Percentiles rank a stretch among this genome's conserved stretches.
Conservation (phyloP, 1,284 basidiomycete genomes). For the Ceratobasidium papillatum region DNA sequence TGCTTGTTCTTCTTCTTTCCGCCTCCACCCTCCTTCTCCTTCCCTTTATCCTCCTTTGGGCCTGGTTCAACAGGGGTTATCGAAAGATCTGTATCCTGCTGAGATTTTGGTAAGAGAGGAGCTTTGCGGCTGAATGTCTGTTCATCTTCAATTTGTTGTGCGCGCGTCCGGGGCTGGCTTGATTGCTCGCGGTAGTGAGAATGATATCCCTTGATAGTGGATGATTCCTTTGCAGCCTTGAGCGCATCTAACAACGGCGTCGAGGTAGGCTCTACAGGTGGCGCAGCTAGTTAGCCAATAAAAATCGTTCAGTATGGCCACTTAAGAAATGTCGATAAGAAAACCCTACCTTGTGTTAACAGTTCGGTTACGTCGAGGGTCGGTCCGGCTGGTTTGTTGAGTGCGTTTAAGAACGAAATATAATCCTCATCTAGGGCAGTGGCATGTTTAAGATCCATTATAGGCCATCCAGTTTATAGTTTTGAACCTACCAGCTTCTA, state of each 20-base stretch:
- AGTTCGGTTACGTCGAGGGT: conserved; percentile 63
- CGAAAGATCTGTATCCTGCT: conserved; percentile 48
- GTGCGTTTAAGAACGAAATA: conserved; percentile 77
- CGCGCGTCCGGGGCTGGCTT: conserved; percentile 36
- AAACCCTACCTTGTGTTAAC: conserved; percentile 62
- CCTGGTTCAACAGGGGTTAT: conserved; percentile 42
- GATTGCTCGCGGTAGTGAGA: conserved; percentile 49
- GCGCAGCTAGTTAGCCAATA: conserved; percentile 62
- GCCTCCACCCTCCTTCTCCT: conserved; percentile 33
- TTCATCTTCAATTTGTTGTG: conserved; percentile 43
- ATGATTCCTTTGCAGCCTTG: conserved; percentile 77
- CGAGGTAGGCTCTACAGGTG: conserved; percentile 70
- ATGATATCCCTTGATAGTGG: conserved; percentile 74
- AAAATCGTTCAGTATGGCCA: conserved; percentile 14
- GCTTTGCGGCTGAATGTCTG: conserved; percentile 44
- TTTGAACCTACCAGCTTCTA: conserved; percentile 70
- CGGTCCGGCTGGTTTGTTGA: conserved; percentile 57
- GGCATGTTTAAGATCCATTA: conserved; percentile 12
- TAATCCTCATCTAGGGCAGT: conserved; percentile 74
- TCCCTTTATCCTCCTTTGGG: conserved; percentile 41
- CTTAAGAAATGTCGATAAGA: background rate
- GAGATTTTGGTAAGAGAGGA: conserved; percentile 41
- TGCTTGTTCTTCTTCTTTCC: conserved; percentile 35
- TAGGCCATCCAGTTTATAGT: background rate
- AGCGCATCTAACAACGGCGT: conserved; percentile 91